These are phyloP conservation scores for Hymenotorrendiella dingleyae DNA, from an alignment of 2,329 filamentous ascomycete species.

Conservation along the genomic window DNA sequence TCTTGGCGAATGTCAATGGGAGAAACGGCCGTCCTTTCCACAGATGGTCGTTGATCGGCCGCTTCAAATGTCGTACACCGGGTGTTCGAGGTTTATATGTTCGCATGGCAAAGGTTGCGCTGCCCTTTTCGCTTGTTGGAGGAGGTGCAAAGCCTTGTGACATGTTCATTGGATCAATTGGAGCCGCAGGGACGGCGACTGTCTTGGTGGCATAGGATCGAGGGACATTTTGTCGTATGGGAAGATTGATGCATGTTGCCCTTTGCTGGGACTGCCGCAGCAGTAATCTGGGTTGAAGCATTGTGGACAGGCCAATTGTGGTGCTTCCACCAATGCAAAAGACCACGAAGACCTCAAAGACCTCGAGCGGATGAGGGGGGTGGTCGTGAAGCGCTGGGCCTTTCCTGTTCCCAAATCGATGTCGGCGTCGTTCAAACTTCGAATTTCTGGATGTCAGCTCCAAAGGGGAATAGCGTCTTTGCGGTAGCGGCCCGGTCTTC, in stretches of 20 bases:
- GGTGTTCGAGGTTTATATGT: conserved; percentile 93
- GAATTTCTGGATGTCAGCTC: conserved; percentile 1
- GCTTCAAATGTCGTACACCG: conserved; percentile 82
- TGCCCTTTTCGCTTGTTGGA: conserved; percentile 35
- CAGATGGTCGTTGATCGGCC: conserved; percentile 91
- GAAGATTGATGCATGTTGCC: conserved; percentile 42
- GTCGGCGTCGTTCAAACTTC: no score
- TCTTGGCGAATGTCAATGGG: conserved; percentile 83
- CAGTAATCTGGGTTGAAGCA: conserved; percentile 63
- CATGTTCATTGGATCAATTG: conserved; percentile 33
- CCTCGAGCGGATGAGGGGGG: no score
- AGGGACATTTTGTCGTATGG: conserved; percentile 36
- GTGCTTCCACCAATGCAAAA: neutral
- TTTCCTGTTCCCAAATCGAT: no score
- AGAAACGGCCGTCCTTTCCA: conserved; percentile 88
- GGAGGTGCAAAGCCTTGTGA: conserved; percentile 39
- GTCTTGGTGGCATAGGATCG: conserved; percentile 47
- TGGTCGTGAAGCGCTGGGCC: neutral
- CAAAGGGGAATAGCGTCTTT: neutral
- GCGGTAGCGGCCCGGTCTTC: neutral
- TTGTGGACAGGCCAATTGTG: conserved; percentile 31
- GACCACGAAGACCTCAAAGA: no score
- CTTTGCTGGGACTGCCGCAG: conserved; percentile 34
- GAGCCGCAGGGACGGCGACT: conserved; percentile 33
- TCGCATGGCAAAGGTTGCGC: conserved; percentile 46